Base-by-base conservation (phyloP, 352 stramenopile species). In the Phytophthora ramorum region DNA sequence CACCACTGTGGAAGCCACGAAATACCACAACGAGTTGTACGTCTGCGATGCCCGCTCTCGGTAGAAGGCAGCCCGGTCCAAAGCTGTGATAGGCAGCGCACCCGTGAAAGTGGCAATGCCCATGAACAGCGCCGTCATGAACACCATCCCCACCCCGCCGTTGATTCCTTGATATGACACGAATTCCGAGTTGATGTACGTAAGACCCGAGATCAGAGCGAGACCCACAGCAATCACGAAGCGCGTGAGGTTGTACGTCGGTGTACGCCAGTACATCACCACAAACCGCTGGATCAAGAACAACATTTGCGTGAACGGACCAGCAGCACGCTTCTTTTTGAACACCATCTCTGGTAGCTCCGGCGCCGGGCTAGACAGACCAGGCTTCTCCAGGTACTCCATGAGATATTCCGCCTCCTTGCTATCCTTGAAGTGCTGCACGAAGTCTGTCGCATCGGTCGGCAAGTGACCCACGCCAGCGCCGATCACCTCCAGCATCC, bases 21-120 rank as follows among this genome's bases (percentile, higher is more conserved):
- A 81, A 50, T 97, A 91, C 56, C 87, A 82, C 19, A 78, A 58
- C 30, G 76, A 64, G 32, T 85, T 80, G 59, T 98, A 98, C 50
- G 95, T 97, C 51, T 91, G 66, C 7, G 89, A 87, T n/a, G 86
- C 82, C 28, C 93, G 88, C 66, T 98, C 91, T 2, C 90, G 73
- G 78, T 98, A 80, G 69, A 55, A 40, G 4, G 34, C 34, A 40
- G 34, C 34, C 2, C 34, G 34, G 34, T 40, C 34, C 34, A 40
- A 40, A 40, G 83, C 60, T 32, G 93, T 78, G 7, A 96, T 69
- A 9, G 85, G 76, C 7, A 97, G 49, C 7, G 88, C 78, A 1
- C 71, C 83, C 17, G 88, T 75, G 46, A 96, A 84, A 37, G 78
- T 81, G 8, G 85, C 81, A 24, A 93, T 68, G 32, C 69, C 75